phyloP scores from a whole-genome alignment of 208 protist species.

The Balamuthia mandrillaris region DNA sequence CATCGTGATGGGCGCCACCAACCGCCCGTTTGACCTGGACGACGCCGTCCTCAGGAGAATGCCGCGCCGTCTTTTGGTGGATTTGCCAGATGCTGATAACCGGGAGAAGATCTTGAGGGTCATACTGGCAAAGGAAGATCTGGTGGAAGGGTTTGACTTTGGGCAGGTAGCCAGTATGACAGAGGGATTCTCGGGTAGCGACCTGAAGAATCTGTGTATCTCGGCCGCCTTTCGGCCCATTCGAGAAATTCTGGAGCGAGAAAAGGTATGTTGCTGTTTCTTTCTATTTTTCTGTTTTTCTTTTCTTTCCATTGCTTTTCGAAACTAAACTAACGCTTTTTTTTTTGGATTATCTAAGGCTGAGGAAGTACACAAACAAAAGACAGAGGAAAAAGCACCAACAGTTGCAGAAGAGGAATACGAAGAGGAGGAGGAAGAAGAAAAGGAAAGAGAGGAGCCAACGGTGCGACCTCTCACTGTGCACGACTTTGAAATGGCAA shows the following conservation, averaged over 20 bases:
- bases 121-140: conserved; percentile 51
- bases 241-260: conserved; percentile 46
- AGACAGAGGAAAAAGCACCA: not conserved
- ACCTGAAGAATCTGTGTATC: conserved; percentile 68
- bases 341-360: not conserved
- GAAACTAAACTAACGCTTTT: not conserved
- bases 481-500: conserved; percentile 58
- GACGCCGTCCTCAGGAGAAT: conserved; percentile 70
- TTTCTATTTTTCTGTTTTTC: not conserved
- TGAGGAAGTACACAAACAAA: not conserved
- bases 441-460: not conserved
- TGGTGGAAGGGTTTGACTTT: conserved; percentile 51
- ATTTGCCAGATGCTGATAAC: conserved; percentile 61
- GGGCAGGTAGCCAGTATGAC: conserved; percentile 46
- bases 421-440: not conserved
- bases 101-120: conserved; percentile 52
- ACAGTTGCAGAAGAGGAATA: not conserved
- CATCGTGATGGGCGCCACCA: conserved; percentile 72
- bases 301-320: not conserved
- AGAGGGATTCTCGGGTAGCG: conserved; percentile 62
- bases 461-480: conserved; percentile 33
- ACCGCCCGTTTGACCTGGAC: conserved; percentile 72
- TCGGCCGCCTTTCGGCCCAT: conserved; percentile 58
- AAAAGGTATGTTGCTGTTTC: conserved; percentile 3
- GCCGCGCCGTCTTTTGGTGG: conserved; percentile 61